Conservation (phyloP, 768 basidiomycete species). For the Arthromyces matolae region DNA sequence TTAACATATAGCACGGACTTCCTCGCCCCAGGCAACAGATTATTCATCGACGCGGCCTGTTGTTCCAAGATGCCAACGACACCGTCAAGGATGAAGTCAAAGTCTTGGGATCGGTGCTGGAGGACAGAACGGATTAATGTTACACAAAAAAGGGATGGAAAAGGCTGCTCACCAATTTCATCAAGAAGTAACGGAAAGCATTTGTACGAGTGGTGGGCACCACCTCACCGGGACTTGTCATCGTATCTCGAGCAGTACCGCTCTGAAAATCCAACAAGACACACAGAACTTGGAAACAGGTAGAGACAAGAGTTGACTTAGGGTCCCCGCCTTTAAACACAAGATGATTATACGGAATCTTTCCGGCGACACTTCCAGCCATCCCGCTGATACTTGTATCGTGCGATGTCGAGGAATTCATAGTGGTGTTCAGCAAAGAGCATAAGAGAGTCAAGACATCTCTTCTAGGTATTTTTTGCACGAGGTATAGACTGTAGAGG, state of each 20-base stretch:
- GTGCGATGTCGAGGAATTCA: constrained; percentile 59
- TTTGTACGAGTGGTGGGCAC: constrained; percentile 70
- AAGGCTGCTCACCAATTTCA: constrained; percentile 65
- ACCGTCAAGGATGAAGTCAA: constrained; percentile 78
- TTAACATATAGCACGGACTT: constrained; percentile 78
- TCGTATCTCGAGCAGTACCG: constrained; percentile 59
- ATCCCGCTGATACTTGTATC: constrained; percentile 59
- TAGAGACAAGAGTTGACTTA: constrained; percentile 64
- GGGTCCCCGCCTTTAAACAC: constrained; percentile 88
- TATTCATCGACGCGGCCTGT: constrained; percentile 69
- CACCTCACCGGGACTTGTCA: constrained; percentile 39
- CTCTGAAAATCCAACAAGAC: constrained; percentile 80
- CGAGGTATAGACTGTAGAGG: constrained; percentile 72
- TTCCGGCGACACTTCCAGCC: constrained; percentile 73
- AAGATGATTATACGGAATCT: constrained; percentile 85
- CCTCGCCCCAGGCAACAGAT: constrained; percentile 80
- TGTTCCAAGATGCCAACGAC: constrained; percentile 65
- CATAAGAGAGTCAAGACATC: constrained; percentile 91
- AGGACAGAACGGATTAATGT: no score
- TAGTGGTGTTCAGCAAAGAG: constrained; percentile 86
- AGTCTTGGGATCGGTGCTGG: constrained; percentile 89
- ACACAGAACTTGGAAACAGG: constrained; percentile 74
- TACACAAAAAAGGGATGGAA: background rate
- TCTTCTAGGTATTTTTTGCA: constrained; percentile 70
- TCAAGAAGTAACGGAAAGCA: constrained; percentile 87